A percentile compares a stretch with the other conserved stretches of the same genome.
Evolutionary conservation across 306 rosid genomes (phyloP).

Genomic region (Rosa persica): DNA sequence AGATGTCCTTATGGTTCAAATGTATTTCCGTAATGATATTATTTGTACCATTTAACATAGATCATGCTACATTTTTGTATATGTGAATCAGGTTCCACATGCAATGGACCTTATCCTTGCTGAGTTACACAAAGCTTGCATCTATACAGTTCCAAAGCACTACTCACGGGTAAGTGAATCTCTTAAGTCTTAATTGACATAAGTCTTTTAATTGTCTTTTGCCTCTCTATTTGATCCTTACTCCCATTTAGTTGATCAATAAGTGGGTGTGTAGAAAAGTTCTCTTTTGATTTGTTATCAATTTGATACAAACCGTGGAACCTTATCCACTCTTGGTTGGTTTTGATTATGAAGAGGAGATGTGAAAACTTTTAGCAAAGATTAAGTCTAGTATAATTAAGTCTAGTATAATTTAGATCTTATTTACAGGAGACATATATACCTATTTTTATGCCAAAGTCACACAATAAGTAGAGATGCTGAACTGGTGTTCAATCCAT

Average conservation of each 20-base stretch:
- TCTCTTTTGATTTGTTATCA: neutral
- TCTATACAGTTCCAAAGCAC: constrained; percentile 90
- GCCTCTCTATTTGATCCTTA: constrained; percentile 4
- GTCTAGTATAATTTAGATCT: neutral
- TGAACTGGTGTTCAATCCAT: neutral
- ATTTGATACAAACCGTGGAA: neutral
- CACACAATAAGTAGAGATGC: neutral
- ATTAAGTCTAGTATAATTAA: neutral
- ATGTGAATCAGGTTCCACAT: constrained; percentile 60
- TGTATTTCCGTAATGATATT: neutral
- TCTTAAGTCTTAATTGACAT: neutral
- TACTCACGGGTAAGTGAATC: constrained; percentile 54
- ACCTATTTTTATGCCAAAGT: neutral
- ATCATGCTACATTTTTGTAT: constrained; percentile 18
- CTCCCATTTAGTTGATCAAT: neutral
- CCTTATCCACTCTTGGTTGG: neutral
- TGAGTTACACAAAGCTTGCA: constrained; percentile 79
- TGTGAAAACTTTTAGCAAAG: no score
- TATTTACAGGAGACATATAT: neutral
- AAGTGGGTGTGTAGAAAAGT: neutral
- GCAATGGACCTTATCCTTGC: constrained; percentile 82
- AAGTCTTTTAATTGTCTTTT: neutral
- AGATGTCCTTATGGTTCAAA: neutral
- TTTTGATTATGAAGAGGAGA: neutral
- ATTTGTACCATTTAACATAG: neutral